These are phyloP conservation scores for Wickerhamomyces sp. DNA, from an alignment of 1,139 yeast species.

Conservation along the genomic window DNA sequence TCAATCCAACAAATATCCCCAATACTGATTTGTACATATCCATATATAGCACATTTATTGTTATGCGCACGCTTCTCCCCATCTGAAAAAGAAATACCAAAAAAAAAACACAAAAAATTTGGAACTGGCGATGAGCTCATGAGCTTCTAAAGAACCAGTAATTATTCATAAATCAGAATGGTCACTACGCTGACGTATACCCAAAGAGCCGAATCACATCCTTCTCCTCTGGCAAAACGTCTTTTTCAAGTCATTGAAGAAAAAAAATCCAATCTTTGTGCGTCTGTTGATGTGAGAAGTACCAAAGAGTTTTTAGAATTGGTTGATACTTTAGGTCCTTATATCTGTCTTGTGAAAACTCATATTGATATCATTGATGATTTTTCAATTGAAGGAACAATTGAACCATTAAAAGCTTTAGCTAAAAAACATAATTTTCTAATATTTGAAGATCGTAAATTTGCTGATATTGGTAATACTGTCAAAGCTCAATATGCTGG, in stretches of 20 bases:
- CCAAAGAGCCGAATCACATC: slow-evolving; percentile 64
- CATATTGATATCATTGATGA: slow-evolving; percentile 93
- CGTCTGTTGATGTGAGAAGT: slow-evolving; percentile 86
- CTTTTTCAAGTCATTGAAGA: slow-evolving; percentile 69
- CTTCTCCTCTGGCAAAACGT: slow-evolving; percentile 75
- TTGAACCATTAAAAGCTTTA: slow-evolving; percentile 64
- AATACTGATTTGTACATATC: too few species aligned
- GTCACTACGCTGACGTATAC: slow-evolving; percentile 43
- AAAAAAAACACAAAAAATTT: not conserved
- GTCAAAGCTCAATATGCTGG: slow-evolving; percentile 90
- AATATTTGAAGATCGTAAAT: slow-evolving; percentile 94
- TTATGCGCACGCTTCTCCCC: too few species aligned
- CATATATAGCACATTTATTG: too few species aligned
- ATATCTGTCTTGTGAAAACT: slow-evolving; percentile 86
- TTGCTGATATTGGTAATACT: slow-evolving; percentile 98
- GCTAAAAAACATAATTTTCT: slow-evolving; percentile 76
- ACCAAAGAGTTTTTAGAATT: slow-evolving; percentile 69
- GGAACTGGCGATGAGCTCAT: too few species aligned
- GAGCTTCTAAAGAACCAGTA: not conserved
- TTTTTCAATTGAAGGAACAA: slow-evolving; percentile 74
- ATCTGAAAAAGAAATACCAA: not conserved
- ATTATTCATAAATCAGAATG: slow-evolving; percentile 9
- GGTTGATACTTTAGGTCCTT: slow-evolving; percentile 82
- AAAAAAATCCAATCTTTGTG: slow-evolving; percentile 87
- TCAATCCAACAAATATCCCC: too few species aligned